Conservation (phyloP, 495 filamentous ascomycete species). For the Aspergillus conjunctus region DNA sequence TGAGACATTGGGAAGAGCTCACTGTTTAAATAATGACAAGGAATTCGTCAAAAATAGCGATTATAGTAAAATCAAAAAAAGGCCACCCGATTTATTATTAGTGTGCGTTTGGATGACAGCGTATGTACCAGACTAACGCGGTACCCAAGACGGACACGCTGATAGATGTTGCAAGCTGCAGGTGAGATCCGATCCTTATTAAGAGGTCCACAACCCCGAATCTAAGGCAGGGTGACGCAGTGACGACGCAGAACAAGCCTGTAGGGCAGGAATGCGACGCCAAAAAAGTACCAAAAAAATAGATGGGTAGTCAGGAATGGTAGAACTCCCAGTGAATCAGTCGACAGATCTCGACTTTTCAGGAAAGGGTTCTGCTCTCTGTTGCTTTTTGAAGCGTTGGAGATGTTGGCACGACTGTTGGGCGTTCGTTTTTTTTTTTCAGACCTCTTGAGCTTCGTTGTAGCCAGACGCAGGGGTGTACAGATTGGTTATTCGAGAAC, state of each 20-base stretch:
- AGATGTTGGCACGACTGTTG: conserved; percentile 6
- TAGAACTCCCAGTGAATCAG: conserved; percentile 21
- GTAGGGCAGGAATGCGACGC: conserved; percentile 52
- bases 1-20: conserved; percentile 15
- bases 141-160: conserved; percentile 33
- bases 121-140: conserved; percentile 24
- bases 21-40: conserved; percentile 22
- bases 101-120: conserved; percentile 27
- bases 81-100: conserved; percentile 16
- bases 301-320: conserved; percentile 16
- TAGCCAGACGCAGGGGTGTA: conserved; percentile 15
- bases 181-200: conserved; percentile 48
- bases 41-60: conserved; percentile 12
- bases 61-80: conserved; percentile 20
- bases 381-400: conserved; percentile 10
- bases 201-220: conserved; percentile 34
- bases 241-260: conserved; percentile 37
- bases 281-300: conserved; percentile 33
- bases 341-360: conserved; percentile 36
- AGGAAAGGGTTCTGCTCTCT: neutral
- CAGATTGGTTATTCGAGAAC: conserved; percentile 17
- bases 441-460: conserved; percentile 11
- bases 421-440: conserved; percentile 7
- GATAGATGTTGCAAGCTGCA: conserved; percentile 35
- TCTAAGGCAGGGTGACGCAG: conserved; percentile 35